phyloP scores from a whole-genome alignment of 805 yeast genomes.

The Saccharomycopsis capsularis region DNA sequence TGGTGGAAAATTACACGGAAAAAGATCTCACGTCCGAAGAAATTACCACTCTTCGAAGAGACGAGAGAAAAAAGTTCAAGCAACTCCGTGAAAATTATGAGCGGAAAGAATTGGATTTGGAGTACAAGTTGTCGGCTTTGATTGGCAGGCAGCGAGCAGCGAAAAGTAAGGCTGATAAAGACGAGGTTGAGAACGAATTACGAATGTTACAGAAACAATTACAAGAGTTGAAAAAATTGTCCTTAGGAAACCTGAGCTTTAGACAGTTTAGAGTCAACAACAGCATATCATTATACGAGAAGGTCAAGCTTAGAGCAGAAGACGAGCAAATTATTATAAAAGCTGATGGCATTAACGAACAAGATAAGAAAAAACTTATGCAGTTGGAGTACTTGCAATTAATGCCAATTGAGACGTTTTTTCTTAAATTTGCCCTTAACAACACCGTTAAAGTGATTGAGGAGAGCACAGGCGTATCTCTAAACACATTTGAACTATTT shows the following conservation, averaged over 20 bases:
- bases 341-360: slow-evolving; percentile 32
- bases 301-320: slow-evolving; percentile 24
- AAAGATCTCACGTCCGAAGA: slow-evolving; percentile 56
- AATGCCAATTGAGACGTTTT: slow-evolving; percentile 69
- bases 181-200: slow-evolving; percentile 26
- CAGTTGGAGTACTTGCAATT: slow-evolving; percentile 50
- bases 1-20: slow-evolving; percentile 31
- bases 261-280: slow-evolving; percentile 1
- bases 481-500: neutral
- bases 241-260: slow-evolving; percentile 3
- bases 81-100: slow-evolving; percentile 57
- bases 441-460: slow-evolving; percentile 34
- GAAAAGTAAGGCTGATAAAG: slow-evolving; percentile 26
- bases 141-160: slow-evolving; percentile 25
- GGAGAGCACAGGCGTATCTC: slow-evolving; percentile 2
- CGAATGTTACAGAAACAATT: slow-evolving; percentile 26
- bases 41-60: slow-evolving; percentile 63
- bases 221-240: slow-evolving; percentile 3
- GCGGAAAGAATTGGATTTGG: slow-evolving; percentile 36
- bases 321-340: slow-evolving; percentile 18
- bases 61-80: slow-evolving; percentile 68
- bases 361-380: slow-evolving; percentile 32
- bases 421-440: slow-evolving; percentile 53
- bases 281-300: slow-evolving; percentile 18
- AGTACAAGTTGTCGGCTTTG: slow-evolving; percentile 23